A percentile compares a stretch with the other conserved stretches of the same genome.
Evolutionary conservation across 352 stramenopile species (phyloP).

Genomic region (Phytopythium vexans): DNA sequence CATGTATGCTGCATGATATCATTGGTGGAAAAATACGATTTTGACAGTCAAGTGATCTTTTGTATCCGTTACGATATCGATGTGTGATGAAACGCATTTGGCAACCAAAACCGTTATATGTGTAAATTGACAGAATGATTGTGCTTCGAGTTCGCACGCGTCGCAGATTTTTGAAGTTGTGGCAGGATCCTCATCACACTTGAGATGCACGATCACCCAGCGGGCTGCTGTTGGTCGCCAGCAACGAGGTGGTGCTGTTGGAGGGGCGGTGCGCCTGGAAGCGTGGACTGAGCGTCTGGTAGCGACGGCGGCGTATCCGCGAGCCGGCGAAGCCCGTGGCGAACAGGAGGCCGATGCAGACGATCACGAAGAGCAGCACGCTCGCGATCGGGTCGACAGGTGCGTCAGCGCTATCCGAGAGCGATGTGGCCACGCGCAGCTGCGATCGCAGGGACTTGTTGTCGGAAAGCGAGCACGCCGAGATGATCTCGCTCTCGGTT

Average conservation of each 20-base stretch:
- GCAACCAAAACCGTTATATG: too few relatives aligned
- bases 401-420: background rate
- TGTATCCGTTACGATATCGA: too few relatives aligned
- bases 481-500: slow-evolving; percentile 36
- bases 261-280: background rate
- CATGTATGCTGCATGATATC: background rate
- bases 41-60: too few relatives aligned
- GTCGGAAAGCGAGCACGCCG: slow-evolving; percentile 13
- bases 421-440: too few relatives aligned
- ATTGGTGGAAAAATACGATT: too few relatives aligned
- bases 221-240: background rate
- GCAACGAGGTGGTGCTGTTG: slow-evolving; percentile 3
- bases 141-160: too few relatives aligned
- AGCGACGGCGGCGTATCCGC: slow-evolving; percentile 4
- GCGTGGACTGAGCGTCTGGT: background rate
- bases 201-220: background rate
- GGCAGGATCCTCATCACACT: too few relatives aligned
- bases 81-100: too few relatives aligned
- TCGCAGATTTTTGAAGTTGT: too few relatives aligned
- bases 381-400: background rate
- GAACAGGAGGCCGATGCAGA: slow-evolving; percentile 2
- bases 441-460: too few relatives aligned
- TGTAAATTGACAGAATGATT: too few relatives aligned
- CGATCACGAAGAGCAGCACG: background rate
- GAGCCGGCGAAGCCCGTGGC: background rate